Evolutionary conservation across 768 basidiomycete genomes (phyloP), one percentile per base, ranked within the genome.

Genomic region (Termitomyces sp.): DNA sequence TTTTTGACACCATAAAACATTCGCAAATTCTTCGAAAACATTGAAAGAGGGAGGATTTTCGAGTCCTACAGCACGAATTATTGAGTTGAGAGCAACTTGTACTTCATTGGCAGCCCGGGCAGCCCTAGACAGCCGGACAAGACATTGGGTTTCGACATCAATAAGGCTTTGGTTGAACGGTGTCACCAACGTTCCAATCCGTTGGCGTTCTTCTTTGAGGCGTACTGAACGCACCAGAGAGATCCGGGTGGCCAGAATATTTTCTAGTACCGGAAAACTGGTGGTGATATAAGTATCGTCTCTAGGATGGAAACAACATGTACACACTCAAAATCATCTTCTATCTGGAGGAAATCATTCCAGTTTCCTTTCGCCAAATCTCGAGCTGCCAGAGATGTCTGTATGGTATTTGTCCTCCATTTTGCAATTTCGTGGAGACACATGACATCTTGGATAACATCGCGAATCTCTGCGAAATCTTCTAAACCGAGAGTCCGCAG

Each of bases 41-140:
- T 82, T 78, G 4, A 83, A 77, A 15, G 74, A 76, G 0, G 81
- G 70, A 1, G 59, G 64, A 1, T 63, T 68, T 61, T 85, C 85
- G 5, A 95, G 73, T 42, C 75, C 78, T 69, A 91, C 89, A 0
- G 94, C 92, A 32, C 85, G 83, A 36, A 92, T 79, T 42, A 96
- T 79, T 5, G 95, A 87, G 68, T 96, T 98, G 32, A 97, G 74
- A 0, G 96, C 92, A 40, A 94, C 83, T 68, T 97, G 95, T 15
- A 83, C 72, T 53, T 92, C 84, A 56, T 83, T 80, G 0, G 85
- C 81, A 42, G 78, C 70, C 20, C 95, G 81, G 14, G 96, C 94
- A 32, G 85, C 86, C 67, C 80, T 74, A 14, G 86, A 94, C 60
- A 97, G 77, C 17, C 78, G 78, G 36, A 95, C 72, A 8, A 96